Conservation (phyloP, 495 filamentous ascomycete genomes). For the Neurospora tetrasperma region DNA sequence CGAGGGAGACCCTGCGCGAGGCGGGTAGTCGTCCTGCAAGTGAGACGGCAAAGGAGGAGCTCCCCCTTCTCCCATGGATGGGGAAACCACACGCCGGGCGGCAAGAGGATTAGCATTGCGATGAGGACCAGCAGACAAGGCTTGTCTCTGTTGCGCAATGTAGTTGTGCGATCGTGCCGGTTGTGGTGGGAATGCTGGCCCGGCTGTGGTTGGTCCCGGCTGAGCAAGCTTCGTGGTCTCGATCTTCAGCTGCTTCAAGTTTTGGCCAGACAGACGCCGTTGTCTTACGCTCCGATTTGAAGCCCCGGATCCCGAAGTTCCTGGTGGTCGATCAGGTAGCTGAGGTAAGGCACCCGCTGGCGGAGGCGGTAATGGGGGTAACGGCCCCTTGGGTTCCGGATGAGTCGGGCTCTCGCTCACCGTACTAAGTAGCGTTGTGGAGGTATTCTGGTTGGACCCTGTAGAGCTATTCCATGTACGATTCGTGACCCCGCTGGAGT, state of each 20-base stretch:
- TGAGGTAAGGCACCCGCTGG: slow-evolving; percentile 23
- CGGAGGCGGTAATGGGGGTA: slow-evolving; percentile 34
- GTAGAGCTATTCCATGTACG: slow-evolving; percentile 83
- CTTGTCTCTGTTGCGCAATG: slow-evolving; percentile 37
- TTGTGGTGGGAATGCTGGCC: slow-evolving; percentile 33
- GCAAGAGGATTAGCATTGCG: slow-evolving; percentile 19
- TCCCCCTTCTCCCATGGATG: slow-evolving; percentile 17
- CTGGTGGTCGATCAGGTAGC: slow-evolving; percentile 21
- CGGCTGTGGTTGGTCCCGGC: slow-evolving; percentile 28
- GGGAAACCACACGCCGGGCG: slow-evolving; percentile 24
- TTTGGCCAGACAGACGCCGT: slow-evolving; percentile 71
- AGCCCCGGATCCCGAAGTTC: slow-evolving; percentile 16
- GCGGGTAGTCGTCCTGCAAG: slow-evolving; percentile 18
- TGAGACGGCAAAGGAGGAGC: slow-evolving; percentile 21
- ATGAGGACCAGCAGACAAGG: slow-evolving; percentile 30
- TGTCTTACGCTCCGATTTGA: slow-evolving; percentile 55
- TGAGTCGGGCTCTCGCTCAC: slow-evolving; percentile 52
- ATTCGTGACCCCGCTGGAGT: slow-evolving; percentile 74
- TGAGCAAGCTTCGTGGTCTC: slow-evolving; percentile 52
- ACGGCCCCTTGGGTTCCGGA: slow-evolving; percentile 19
- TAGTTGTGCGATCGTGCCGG: slow-evolving; percentile 29
- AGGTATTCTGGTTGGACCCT: slow-evolving; percentile 66
- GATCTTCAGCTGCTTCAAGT: slow-evolving; percentile 76
- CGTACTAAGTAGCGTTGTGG: slow-evolving; percentile 61
- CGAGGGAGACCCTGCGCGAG: slow-evolving; percentile 30